Evolutionary conservation across 768 basidiomycete species (phyloP), one percentile per base, ranked within the genome.

Genomic region (Megacollybia marginata): DNA sequence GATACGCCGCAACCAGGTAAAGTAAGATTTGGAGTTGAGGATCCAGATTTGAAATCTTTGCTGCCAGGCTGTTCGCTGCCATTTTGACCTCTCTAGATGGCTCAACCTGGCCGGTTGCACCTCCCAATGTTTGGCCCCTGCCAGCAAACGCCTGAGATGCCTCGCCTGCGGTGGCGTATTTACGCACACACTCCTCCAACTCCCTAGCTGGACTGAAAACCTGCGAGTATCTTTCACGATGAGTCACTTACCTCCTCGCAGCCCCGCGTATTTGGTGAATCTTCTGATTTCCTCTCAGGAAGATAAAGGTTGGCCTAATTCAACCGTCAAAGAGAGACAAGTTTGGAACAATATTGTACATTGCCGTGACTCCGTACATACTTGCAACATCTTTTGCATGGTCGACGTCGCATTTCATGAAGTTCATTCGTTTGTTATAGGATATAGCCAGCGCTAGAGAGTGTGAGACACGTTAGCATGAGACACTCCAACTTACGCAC

Each of bases 391-490:
- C 89, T 54, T 57, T 64, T 16, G 80, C 82, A 45, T 74, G 76
- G 56, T 91, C 88, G 15, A 89, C 82, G 57, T 90, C 88, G 56
- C 83, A 86, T 62, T 92, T 92, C 59, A 92, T 61, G 68, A 93
- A 93, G 64, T 88, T 88, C 51, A 84, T 88, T 46, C 74, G 71
- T 19, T 67, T 69, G 61, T 31, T 49, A 31, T 86, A 82, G 57
- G 87, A 69, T 57, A 80, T 83, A 6, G 88, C 75, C 2, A 92
- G 68, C 1, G 75, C 67, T 56, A 90, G 88, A 53, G 76, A 92
- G 0, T 72, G 66, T 2, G 91, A 90, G 3, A 88, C 89, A 54
- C 5, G 15, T 15, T 4, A 18, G 15, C 5, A 18, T 5, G 38
- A 40, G 8, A 40, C 18, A 40, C 8, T 8, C 15, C 13, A 40